These are phyloP conservation scores for Polychytrium aggregatum DNA, from an alignment of 192 early-diverging fungal genomes.

Conservation along the genomic window DNA sequence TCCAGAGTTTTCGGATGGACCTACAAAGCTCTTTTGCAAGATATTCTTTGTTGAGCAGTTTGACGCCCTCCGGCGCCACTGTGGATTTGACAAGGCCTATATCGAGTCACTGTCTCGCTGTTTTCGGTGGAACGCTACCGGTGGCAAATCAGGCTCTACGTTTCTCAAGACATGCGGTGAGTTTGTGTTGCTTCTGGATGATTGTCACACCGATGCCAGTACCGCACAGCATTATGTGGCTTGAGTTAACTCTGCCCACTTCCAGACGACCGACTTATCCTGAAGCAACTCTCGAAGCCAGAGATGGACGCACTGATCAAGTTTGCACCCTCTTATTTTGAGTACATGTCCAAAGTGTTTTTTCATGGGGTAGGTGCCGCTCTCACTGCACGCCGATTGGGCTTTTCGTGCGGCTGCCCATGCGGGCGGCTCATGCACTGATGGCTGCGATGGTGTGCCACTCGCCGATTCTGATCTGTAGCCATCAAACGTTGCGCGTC, in stretches of 20 bases:
- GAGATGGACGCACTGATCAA: conserved; percentile 80
- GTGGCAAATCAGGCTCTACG: conserved; percentile 85
- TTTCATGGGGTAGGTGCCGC: conserved; percentile 64
- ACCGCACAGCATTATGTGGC: too few species aligned
- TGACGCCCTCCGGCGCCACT: conserved; percentile 72
- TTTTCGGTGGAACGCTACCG: conserved; percentile 66
- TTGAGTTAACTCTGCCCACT: too few species aligned
- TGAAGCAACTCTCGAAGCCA: conserved; percentile 76
- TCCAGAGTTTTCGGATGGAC: conserved; percentile 57
- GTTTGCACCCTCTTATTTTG: conserved; percentile 87
- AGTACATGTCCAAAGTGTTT: conserved; percentile 69
- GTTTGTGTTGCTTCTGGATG: too few species aligned
- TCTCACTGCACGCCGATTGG: too few species aligned
- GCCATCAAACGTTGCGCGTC: too few species aligned
- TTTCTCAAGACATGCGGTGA: conserved; percentile 76
- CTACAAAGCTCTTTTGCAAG: conserved; percentile 74
- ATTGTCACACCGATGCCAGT: too few species aligned
- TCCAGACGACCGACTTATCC: conserved; percentile 75
- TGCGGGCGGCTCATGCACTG: too few species aligned
- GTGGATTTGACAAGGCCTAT: conserved; percentile 72
- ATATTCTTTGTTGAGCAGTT: conserved; percentile 90
- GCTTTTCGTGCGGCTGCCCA: too few species aligned
- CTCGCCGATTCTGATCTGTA: too few species aligned
- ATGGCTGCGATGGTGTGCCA: too few species aligned
- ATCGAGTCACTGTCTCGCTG: conserved; percentile 83